Evolutionary conservation across 805 yeast genomes (phyloP), one percentile per base, ranked within the genome.

Genomic region (Spathaspora sp.): DNA sequence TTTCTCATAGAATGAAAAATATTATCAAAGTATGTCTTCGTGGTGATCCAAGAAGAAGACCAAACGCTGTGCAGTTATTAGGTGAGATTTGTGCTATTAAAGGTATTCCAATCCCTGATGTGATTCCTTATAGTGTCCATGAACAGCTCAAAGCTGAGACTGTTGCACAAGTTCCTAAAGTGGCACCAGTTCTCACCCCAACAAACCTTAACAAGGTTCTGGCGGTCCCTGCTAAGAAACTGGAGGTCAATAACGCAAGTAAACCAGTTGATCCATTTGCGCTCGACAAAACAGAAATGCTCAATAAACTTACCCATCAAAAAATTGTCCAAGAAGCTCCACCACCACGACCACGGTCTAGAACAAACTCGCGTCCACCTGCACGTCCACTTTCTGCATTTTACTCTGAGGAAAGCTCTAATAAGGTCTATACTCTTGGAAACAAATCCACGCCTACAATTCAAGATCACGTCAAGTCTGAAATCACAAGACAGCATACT

Each of bases 1-100:
- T 84, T 62, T 80, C 87, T 28, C 73, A 82, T 29, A 69, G 87
- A 40, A 64, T 88, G 65, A 86, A 82, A 57, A 82, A 85, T 61
- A 66, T 87, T 20, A 85, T 88, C 39, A 73, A 79, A 19, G 82
- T 81, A 52, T 70, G 86, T 59, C 66, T 88, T 54, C 74, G 82
- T 49, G 86, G 77, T 39, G 84, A 86, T 61, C 94, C 94, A 3
- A 72, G 80, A 44, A 74, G 81, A 51, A 77, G 96, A 60, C 96
- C 96, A 8, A 86, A 83, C 53, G 85, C 85, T 2, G 82, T 80
- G 52, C 93, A 87, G 63, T 71, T 87, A 20, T 65, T 88, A 29
- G 88, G 82, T 47, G 92, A 87, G 63, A 72, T 87, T 5, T 81
- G 86, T 54, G 73, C 73, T 48, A 80, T 87, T 80, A 78, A 82